Base-by-base conservation (phyloP, 768 basidiomycete species). In the Calocera viscosa region DNA sequence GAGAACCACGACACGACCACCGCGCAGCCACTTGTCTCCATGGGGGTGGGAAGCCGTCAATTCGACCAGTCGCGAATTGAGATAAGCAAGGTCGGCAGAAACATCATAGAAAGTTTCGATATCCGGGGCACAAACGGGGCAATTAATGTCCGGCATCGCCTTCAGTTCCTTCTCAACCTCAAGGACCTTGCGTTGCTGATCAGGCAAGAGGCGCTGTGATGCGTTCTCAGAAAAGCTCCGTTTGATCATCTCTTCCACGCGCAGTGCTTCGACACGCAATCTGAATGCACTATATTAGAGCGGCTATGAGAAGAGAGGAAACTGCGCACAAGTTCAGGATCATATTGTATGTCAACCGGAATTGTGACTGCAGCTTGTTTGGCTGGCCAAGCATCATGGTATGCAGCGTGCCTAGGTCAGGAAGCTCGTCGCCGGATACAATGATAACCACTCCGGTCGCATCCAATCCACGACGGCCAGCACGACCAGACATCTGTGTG, bases 231-330 rank as follows among this genome's bases (percentile, higher is more conserved):
- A 98, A 77, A 99, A 99, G 75, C 91, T 94, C 40, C 96, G 83
- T 76, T 98, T 98, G 74, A 99, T 98, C 96, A 99, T 99, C 77
- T 99, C 96, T 74, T 99, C 96, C 19, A 98, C 95, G 68, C 87
- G 82, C 60, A 99, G 80, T 0, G 96, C 94, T 73, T 99, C 96
- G 11, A 99, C 96, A 22, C 96, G 86, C 11, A 99, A 82, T 26
- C 53, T 60, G 30, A 7, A 38, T 38, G 43, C 19, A 7, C 3
- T 19, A 5, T 7, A 24, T 47, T 24, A 47, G 43, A 17, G 19
- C 43, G 24, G 5, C 8, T 7, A 19, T 47, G 24, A 19, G 43
- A 47, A 47, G 5, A 19, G 43, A 3, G 43, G 24, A 47, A 47
- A 19, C 7, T 7, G 16, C 53, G 26, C 26, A 60, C 40, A 99